Evolutionary conservation across 2,329 filamentous ascomycete species (phyloP).

Genomic region (Fusarium goolgardi): DNA sequence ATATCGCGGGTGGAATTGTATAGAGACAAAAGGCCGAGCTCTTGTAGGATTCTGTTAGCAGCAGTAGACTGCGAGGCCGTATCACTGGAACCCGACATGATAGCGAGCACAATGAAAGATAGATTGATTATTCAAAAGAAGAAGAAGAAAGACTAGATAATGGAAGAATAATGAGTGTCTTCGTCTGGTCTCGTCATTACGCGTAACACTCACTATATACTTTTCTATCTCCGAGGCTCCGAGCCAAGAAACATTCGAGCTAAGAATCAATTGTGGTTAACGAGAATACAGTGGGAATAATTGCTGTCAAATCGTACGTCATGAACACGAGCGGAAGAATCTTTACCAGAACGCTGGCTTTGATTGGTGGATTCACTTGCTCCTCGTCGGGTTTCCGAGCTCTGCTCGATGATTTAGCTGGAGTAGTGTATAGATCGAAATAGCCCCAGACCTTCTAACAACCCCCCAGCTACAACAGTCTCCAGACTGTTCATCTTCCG

Average conservation of each 20-base stretch:
- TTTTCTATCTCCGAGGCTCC: slow-evolving; percentile 21
- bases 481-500: slow-evolving; percentile 21
- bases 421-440: fast-evolving
- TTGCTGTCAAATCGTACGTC: not conserved
- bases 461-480: slow-evolving; percentile 4
- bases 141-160: not conserved
- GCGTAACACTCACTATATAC: slow-evolving; percentile 5
- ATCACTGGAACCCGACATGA: slow-evolving; percentile 2
- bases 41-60: slow-evolving; percentile 23
- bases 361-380: not conserved
- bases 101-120: fast-evolving
- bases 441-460: fast-evolving
- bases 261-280: not conserved
- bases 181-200: not conserved
- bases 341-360: not conserved
- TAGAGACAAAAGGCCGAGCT: slow-evolving; percentile 46
- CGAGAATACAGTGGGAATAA: not conserved
- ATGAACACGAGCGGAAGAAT: not conserved
- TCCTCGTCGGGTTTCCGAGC: slow-evolving; percentile 11
- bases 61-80: not conserved
- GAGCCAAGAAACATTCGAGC: slow-evolving; percentile 1
- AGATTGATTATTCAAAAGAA: too few species aligned
- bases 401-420: fast-evolving
- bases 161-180: fast-evolving
- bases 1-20: slow-evolving; percentile 37